Evolutionary conservation across 2,329 filamentous ascomycete species (phyloP).

Genomic region (Colletotrichum sidae): DNA sequence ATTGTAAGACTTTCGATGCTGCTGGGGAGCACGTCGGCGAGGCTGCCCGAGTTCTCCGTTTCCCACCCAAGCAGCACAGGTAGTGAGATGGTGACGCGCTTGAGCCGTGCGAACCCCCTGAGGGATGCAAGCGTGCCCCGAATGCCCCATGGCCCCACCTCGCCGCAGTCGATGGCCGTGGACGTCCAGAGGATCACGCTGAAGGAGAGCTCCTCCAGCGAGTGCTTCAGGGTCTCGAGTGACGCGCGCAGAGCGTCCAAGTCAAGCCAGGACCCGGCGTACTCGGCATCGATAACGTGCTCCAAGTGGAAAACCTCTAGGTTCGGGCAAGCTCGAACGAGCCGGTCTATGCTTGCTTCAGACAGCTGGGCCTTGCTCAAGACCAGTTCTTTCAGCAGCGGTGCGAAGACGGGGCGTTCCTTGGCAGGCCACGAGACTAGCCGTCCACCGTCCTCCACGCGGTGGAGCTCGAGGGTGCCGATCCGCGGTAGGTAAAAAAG

Average conservation of each 20-base stretch:
- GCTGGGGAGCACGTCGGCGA: slow-evolving; percentile 2
- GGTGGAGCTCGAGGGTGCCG: slow-evolving; percentile 6
- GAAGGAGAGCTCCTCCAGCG: slow-evolving; percentile 7
- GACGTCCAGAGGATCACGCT: slow-evolving; percentile 5
- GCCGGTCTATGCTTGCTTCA: background rate
- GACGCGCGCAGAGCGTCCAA: background rate
- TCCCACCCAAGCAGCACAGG: slow-evolving; percentile 17
- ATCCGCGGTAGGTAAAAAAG: slow-evolving; percentile 9
- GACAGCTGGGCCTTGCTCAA: slow-evolving; percentile 2
- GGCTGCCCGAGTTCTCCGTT: background rate
- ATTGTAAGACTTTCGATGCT: background rate
- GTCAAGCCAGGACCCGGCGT: background rate
- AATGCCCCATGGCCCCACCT: slow-evolving; percentile 10
- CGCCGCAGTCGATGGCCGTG: slow-evolving; percentile 14
- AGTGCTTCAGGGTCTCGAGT: background rate
- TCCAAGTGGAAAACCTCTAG: background rate
- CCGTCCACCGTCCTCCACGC: slow-evolving; percentile 10
- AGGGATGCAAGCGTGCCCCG: slow-evolving; percentile 4
- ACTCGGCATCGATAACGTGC: slow-evolving; percentile 12
- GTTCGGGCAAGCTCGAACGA: slow-evolving; percentile 1
- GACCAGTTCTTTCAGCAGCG: slow-evolving; percentile 1
- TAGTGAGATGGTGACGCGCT: background rate
- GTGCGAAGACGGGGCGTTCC: background rate
- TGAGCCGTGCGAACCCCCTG: background rate
- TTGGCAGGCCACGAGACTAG: background rate